Percentiles rank a stretch among this genome's conserved stretches.
Conservation (phyloP, 352 stramenopile species). For the Saprolegnia diclina region DNA sequence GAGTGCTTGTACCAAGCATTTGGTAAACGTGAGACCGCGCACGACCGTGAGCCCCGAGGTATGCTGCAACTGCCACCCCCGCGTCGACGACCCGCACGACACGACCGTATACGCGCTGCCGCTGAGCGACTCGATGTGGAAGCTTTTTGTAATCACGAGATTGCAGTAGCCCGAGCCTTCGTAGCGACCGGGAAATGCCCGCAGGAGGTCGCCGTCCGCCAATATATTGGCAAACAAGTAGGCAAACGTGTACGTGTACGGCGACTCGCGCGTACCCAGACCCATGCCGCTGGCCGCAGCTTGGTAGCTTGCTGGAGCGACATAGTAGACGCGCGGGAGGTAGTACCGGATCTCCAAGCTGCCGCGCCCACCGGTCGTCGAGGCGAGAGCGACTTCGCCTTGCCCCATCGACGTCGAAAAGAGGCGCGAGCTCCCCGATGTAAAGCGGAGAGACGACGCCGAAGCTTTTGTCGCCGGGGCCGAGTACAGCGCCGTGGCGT, state of each 20-base stretch:
- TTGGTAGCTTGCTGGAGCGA: conserved; percentile 21
- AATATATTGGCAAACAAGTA: conserved; percentile 16
- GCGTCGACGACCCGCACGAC: background rate
- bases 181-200: conserved; percentile 17
- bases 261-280: conserved; percentile 1
- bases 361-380: conserved; percentile 5
- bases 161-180: conserved; percentile 25
- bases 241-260: conserved; percentile 16
- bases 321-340: conserved; percentile 11
- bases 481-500: conserved; percentile 5
- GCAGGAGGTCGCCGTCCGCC: conserved; percentile 12
- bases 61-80: conserved; percentile 15
- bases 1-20: background rate
- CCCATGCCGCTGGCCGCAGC: background rate
- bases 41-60: conserved; percentile 9
- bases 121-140: conserved; percentile 16
- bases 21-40: conserved; percentile 16
- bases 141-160: conserved; percentile 10
- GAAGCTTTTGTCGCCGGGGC: background rate
- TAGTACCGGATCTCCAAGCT: conserved; percentile 8
- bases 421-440: background rate
- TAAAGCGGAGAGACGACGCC: background rate
- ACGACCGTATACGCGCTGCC: background rate
- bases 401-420: background rate
- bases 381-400: conserved; percentile 3